phyloP scores from a whole-genome alignment of 371 early-diverging fungal species.

The Basidiobolus meristosporus region DNA sequence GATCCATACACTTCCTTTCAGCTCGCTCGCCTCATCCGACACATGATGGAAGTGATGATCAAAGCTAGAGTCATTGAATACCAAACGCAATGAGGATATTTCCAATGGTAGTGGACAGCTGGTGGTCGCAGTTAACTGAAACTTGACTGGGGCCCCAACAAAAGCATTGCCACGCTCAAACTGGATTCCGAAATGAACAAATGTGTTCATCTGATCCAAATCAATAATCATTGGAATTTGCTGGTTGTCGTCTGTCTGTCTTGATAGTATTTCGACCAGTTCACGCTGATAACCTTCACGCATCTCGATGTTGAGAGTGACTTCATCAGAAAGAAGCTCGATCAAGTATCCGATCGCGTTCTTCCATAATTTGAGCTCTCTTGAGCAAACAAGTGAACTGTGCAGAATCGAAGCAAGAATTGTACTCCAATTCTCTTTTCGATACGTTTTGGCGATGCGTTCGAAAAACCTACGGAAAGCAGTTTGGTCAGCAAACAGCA shows the following conservation, averaged over 20 bases:
- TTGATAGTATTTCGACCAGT: constrained; percentile 1
- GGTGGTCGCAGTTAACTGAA: background rate
- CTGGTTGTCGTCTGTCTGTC: constrained; percentile 1
- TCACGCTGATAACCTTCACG: background rate
- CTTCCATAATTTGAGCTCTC: constrained; percentile 37
- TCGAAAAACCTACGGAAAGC: constrained; percentile 46
- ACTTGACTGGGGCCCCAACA: no score
- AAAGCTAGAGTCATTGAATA: constrained; percentile 11
- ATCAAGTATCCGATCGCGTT: constrained; percentile 42
- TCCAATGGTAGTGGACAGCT: background rate
- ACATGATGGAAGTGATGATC: constrained; percentile 12
- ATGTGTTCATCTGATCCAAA: background rate
- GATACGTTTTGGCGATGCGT: constrained; percentile 68
- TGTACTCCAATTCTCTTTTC: constrained; percentile 65
- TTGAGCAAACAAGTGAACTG: constrained; percentile 51
- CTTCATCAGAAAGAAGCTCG: constrained; percentile 28
- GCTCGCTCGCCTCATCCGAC: background rate
- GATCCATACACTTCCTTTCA: constrained; percentile 3
- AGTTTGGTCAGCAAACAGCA: background rate
- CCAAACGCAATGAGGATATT: background rate
- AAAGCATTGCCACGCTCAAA: no score
- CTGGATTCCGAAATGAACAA: background rate
- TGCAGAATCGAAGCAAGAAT: constrained; percentile 44
- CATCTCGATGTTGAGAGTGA: constrained; percentile 13
- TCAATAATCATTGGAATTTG: constrained; percentile 1